A percentile compares a stretch with the other conserved stretches of the same genome.
Conservation (phyloP, 2,329 filamentous ascomycete genomes). For the Trichophyton schoenleinii region DNA sequence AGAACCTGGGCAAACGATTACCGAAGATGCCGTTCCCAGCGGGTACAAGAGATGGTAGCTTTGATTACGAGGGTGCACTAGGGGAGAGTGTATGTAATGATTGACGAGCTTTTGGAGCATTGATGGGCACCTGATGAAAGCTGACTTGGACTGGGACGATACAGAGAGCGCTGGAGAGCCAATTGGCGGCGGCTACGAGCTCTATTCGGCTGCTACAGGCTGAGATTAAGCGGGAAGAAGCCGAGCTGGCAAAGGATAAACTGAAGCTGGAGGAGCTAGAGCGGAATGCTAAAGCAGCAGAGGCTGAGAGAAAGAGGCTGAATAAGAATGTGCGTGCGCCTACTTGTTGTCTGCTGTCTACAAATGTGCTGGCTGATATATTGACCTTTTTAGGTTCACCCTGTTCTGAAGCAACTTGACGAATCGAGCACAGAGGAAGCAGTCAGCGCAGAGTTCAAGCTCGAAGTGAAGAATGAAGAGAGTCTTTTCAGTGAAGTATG, state of each 20-base stretch:
- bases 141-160: background rate
- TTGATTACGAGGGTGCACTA: slow-evolving; percentile 34
- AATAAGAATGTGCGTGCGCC: slow-evolving; percentile 27
- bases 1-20: slow-evolving; percentile 30
- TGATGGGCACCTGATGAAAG: slow-evolving; percentile 8
- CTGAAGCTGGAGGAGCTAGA: slow-evolving; percentile 32
- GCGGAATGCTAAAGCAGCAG: slow-evolving; percentile 30
- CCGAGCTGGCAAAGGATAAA: slow-evolving; percentile 29
- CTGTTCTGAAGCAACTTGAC: slow-evolving; percentile 27
- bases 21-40: slow-evolving; percentile 37
- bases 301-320: slow-evolving; percentile 28
- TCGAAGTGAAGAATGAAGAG: slow-evolving; percentile 10
- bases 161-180: slow-evolving; percentile 28
- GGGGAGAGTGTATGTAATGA: slow-evolving; percentile 29
- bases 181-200: slow-evolving; percentile 28
- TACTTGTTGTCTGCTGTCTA: background rate
- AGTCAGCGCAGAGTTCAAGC: slow-evolving; percentile 18
- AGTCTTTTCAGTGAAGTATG: slow-evolving; percentile 7
- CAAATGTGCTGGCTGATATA: background rate
- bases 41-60: slow-evolving; percentile 29
- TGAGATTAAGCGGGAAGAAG: slow-evolving; percentile 33
- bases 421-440: slow-evolving; percentile 12
- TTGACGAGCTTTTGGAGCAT: slow-evolving; percentile 1
- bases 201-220: slow-evolving; percentile 29
- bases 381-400: slow-evolving; percentile 21